Base-by-base conservation (phyloP, 495 filamentous ascomycete species). In the Xylaria sp. region DNA sequence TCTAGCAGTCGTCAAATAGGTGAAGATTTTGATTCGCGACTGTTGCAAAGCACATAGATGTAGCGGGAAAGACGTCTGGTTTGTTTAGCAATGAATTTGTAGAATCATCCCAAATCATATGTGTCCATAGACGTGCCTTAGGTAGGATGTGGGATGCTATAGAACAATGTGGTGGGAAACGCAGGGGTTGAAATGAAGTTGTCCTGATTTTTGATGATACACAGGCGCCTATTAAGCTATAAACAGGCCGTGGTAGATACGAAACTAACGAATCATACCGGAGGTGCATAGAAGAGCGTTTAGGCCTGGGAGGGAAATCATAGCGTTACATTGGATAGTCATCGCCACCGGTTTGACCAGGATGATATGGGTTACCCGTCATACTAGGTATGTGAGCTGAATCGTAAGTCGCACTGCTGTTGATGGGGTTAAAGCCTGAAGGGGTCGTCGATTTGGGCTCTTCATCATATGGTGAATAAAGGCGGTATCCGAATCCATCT, bases 401-500 rank as follows among this genome's bases (percentile, higher is more conserved):
- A 63, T 75, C 72, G 43, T 75, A 77, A 41, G 37, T 52, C 35
- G 66, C 35, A 12, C 59, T 72, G 53, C 46, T 52, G 62, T 77
- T 80, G 64, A 78, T 78, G 21, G 78, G 71, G 21, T 77, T 69
- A 66, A 80, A 80, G n/a, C 67, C 55, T 37, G 74, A 61, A 2
- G 71, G 52, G 12, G 65, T 69, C 31, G 75, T 6, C 6, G 79
- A 50, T 67, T 81, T 83, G 41, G 72, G 48, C 19, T 81, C 78
- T 37, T 71, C 75, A 21, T 78, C 76, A 50, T 80, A 80, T 31
- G 48, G 72, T 2, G 68, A 11, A 62, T 79, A 81, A 63, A 71
- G 67, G 62, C 77, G 80, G 40, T 79, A 78, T 29, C 76, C 72
- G 50, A 80, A 76, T n/a, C 76, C 77, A 21, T 74, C 71, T 59